Base-by-base conservation (phyloP, 371 early-diverging fungal species). In the Mortierella sp. region DNA sequence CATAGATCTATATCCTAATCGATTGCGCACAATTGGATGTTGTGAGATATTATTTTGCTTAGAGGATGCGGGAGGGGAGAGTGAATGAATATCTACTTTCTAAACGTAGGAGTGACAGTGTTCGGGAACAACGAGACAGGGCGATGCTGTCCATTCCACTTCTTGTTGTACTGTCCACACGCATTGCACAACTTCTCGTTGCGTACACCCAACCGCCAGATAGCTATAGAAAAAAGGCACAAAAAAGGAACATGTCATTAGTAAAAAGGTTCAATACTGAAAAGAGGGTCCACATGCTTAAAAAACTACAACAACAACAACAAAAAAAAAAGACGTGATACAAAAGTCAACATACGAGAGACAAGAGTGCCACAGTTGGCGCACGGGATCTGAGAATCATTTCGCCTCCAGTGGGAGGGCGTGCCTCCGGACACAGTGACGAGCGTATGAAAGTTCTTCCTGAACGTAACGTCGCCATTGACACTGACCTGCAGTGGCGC, bases 131-230 rank as follows among this genome's bases (percentile, higher is more conserved):
- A 68, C 24, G 81, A 64, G 43, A 76, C 69, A 4, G 76, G 73
- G 16, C 80, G 72, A 29, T 73, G 76, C 66, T 74, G 75, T 5
- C 82, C 82, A 24, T 77, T 77, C 77, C 74, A 82, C 45, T 74
- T 82, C 31, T 82, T 82, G 75, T 82, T 82, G 68, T 77, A 74
- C 39, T 82, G 82, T 48, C 82, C 82, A 37, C 82, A 82, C 10
- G 78, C 71, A 63, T 82, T 82, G 69, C 82, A 82, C 55, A 82
- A 47, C 53, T 82, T 82, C 39, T 82, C 82, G n/a, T 77, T 77
- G n/a, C 71, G 71, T 2, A 41, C 73, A 16, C 82, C 82, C 34
- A 77, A 69, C 24, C 82, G 74, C 82, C 82, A 82, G 40, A 82
- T 77, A 48, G 82, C 82, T 82, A 64, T 41, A n/a, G n/a, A n/a